Evolutionary conservation across 139 green algal species (phyloP), one percentile per base, ranked within the genome.

Genomic region (Edaphochlamys debaryana): DNA sequence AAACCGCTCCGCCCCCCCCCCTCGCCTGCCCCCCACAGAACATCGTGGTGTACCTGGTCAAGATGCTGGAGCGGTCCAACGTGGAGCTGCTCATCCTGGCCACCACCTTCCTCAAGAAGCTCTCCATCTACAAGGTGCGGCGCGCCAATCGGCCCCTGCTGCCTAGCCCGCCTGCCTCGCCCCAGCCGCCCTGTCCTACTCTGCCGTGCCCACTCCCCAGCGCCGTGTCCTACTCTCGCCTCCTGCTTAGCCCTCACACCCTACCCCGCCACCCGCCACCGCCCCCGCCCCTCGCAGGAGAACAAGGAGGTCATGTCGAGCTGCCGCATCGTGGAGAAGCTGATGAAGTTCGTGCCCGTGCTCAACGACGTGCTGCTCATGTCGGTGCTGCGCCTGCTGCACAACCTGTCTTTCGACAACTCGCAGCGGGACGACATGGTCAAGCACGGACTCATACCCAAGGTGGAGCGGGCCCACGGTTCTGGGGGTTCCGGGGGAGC

Each of bases 361-460:
- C 76, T 81, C 52, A 93, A 94, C 66, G 88, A 93, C 45, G 90
- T 92, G 62, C 87, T 94, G 77, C 90, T 96, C 34, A 92, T 94
- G 84, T 82, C 70, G 4, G 86, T 93, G 80, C 92, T 98, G 72
- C 88, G 94, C 15, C 91, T 98, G 80, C 92, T 97, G 81, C 92
- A 96, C 91, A 98, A 98, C 87, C 92, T 98, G 50, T 94, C 93
- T 0, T 98, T 98, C 74, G 95, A 98, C 78, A 56, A 37, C 13
- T 66, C 23, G 2, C 79, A 95, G 69, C 84, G 94, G n/a, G 88
- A 93, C n/a, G 90, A 93, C 64, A 97, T 98, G 93, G 91, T 94
- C 42, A 87, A 91, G 41, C 79, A 82, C 1, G 93, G 94, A 3
- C 58, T 97, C 34, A 91, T 97, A 38, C 87, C 91, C 36, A 94